Conservation (phyloP, 164 flowering plant species). For the Houttuynia cordata region DNA sequence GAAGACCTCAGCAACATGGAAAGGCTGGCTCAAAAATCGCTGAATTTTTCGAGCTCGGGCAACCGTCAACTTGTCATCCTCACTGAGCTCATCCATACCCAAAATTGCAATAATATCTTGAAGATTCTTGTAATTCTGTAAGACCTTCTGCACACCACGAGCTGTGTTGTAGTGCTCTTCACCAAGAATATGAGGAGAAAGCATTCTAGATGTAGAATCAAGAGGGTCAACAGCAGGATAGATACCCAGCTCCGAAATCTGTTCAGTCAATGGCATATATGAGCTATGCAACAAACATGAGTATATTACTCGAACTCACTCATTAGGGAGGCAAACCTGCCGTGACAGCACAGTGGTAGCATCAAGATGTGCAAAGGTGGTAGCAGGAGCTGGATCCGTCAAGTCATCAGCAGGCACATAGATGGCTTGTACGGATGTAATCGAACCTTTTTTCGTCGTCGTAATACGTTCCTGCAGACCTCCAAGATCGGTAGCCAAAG, state of each 20-base stretch:
- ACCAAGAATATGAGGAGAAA: constrained; percentile 84
- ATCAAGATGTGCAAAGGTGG: constrained; percentile 99
- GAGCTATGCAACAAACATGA: background rate
- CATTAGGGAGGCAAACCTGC: constrained; percentile 33
- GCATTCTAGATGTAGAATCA: constrained; percentile 97
- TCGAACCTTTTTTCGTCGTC: constrained; percentile 92
- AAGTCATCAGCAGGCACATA: constrained; percentile 99
- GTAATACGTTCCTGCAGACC: constrained; percentile 95
- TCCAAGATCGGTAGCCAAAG: constrained; percentile 93
- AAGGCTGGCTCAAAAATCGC: constrained; percentile 87
- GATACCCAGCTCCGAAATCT: constrained; percentile 99
- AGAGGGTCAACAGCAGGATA: constrained; percentile 41
- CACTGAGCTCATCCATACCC: constrained; percentile 99
- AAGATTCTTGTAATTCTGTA: constrained; percentile 88
- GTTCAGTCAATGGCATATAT: constrained; percentile 6
- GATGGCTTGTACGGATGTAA: constrained; percentile 90
- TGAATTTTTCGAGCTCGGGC: constrained; percentile 96
- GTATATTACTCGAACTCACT: background rate
- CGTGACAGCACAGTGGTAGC: constrained; percentile 96
- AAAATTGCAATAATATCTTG: constrained; percentile 98
- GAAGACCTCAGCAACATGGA: constrained; percentile 99
- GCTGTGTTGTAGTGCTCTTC: constrained; percentile 93
- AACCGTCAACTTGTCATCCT: constrained; percentile 92
- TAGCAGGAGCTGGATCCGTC: constrained; percentile 99
- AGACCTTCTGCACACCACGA: constrained; percentile 90